Conservation (phyloP, 495 filamentous ascomycete genomes). For the Penicillium silybi region DNA sequence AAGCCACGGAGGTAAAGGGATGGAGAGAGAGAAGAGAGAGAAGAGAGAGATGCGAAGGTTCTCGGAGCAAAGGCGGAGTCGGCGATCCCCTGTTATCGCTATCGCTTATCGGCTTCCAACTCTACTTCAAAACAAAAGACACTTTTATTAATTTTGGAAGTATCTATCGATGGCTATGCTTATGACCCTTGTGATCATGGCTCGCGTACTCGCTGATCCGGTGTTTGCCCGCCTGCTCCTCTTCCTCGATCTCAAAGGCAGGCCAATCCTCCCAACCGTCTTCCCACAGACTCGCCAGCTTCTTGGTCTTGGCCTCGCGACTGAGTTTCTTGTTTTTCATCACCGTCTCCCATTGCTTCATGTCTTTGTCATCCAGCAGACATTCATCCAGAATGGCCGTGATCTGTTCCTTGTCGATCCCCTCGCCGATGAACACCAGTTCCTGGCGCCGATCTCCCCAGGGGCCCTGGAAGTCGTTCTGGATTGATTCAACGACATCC, state of each 20-base stretch:
- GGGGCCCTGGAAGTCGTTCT: constrained; percentile 44
- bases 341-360: constrained; percentile 45
- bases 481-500: constrained; percentile 39
- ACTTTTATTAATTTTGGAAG: not conserved
- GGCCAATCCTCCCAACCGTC: constrained; percentile 58
- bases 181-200: constrained; percentile 16
- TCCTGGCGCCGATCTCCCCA: constrained; percentile 61
- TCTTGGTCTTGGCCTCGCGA: constrained; percentile 29
- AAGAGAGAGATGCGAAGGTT: no score
- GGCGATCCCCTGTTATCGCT: not conserved
- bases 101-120: not conserved
- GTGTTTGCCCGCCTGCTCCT: constrained; percentile 31
- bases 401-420: constrained; percentile 42
- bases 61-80: not conserved
- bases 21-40: not conserved
- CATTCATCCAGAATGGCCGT: constrained; percentile 45
- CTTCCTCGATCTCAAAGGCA: constrained; percentile 31
- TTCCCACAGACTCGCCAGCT: constrained; percentile 43
- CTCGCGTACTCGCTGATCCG: constrained; percentile 25
- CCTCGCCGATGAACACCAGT: constrained; percentile 56
- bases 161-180: constrained; percentile 29
- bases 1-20: not conserved
- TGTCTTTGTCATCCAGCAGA: constrained; percentile 47
- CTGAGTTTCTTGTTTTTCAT: constrained; percentile 39
- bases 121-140: not conserved